A percentile compares a stretch with the other conserved stretches of the same genome.
phyloP scores from a whole-genome alignment of 108 stramenopile genomes.

The Cyclotella atomus region DNA sequence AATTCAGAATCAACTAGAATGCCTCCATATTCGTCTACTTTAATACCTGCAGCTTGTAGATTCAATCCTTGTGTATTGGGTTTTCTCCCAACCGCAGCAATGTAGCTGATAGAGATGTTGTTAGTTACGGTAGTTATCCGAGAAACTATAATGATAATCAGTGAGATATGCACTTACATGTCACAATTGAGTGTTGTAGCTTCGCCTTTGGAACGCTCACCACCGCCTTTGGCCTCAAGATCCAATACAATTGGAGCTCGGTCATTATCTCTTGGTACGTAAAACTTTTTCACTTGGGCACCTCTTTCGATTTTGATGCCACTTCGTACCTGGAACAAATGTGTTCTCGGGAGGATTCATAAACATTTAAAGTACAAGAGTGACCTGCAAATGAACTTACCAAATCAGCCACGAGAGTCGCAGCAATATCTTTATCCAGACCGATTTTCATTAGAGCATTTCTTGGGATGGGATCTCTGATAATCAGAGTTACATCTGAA shows the following conservation, averaged over 20 bases:
- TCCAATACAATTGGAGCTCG: constrained; percentile 62
- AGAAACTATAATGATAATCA: background rate
- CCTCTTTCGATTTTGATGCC: constrained; percentile 73
- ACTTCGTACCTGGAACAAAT: constrained; percentile 45
- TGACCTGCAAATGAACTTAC: constrained; percentile 13
- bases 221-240: constrained; percentile 67
- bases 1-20: constrained; percentile 65
- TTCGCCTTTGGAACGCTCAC: constrained; percentile 37
- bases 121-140: background rate
- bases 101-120: constrained; percentile 24
- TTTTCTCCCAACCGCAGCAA: constrained; percentile 81
- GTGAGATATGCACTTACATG: constrained; percentile 19
- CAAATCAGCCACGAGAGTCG: constrained; percentile 47
- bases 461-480: constrained; percentile 67
- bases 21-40: constrained; percentile 73
- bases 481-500: constrained; percentile 77
- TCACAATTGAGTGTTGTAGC: constrained; percentile 61
- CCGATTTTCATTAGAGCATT: constrained; percentile 86
- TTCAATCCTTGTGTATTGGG: constrained; percentile 80
- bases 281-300: constrained; percentile 66
- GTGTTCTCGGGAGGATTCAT: background rate
- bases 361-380: background rate
- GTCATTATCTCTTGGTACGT: constrained; percentile 52
- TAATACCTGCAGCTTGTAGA: constrained; percentile 66
- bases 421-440: constrained; percentile 74